These are phyloP conservation scores for Ephemerocybe angulata DNA, from an alignment of 768 basidiomycete species.

Conservation along the genomic window DNA sequence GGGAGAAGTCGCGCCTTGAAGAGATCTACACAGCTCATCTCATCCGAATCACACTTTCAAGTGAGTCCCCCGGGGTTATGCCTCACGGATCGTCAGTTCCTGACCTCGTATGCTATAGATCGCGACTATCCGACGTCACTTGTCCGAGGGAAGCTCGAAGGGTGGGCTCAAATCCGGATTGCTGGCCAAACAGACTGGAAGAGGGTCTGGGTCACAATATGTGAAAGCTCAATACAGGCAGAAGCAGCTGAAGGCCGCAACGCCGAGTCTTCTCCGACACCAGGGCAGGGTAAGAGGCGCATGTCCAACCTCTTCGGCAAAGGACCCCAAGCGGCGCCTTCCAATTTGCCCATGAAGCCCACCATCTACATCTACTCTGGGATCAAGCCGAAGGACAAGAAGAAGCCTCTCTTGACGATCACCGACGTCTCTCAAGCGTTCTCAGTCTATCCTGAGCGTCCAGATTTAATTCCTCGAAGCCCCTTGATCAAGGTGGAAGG, in stretches of 20 bases:
- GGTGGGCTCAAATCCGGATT: slow-evolving; percentile 85
- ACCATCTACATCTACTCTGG: slow-evolving; percentile 57
- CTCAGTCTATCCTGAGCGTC: slow-evolving; percentile 94
- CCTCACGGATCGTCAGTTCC: no score
- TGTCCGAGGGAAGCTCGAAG: slow-evolving; percentile 74
- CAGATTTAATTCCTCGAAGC: slow-evolving; percentile 82
- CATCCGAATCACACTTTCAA: slow-evolving; percentile 67
- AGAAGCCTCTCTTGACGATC: slow-evolving; percentile 67
- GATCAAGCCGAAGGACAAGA: slow-evolving; percentile 70
- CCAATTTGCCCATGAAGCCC: slow-evolving; percentile 29
- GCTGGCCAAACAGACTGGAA: slow-evolving; percentile 99
- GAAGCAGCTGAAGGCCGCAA: no score
- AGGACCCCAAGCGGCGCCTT: slow-evolving; percentile 25
- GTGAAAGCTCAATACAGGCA: slow-evolving; percentile 46
- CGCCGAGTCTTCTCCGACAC: no score
- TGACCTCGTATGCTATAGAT: slow-evolving; percentile 31
- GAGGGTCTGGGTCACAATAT: slow-evolving; percentile 78
- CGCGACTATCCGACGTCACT: slow-evolving; percentile 60
- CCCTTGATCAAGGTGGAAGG: slow-evolving; percentile 94
- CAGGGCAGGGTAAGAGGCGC: slow-evolving; percentile 58
- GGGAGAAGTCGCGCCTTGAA: slow-evolving; percentile 93
- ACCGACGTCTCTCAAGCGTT: slow-evolving; percentile 77
- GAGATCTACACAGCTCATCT: slow-evolving; percentile 98
- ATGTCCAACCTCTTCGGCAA: slow-evolving; percentile 69
- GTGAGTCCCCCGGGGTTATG: no score